A percentile compares a stretch with the other conserved stretches of the same genome.
Conservation (phyloP, 495 filamentous ascomycete species). For the Tuber umbilicatum region DNA sequence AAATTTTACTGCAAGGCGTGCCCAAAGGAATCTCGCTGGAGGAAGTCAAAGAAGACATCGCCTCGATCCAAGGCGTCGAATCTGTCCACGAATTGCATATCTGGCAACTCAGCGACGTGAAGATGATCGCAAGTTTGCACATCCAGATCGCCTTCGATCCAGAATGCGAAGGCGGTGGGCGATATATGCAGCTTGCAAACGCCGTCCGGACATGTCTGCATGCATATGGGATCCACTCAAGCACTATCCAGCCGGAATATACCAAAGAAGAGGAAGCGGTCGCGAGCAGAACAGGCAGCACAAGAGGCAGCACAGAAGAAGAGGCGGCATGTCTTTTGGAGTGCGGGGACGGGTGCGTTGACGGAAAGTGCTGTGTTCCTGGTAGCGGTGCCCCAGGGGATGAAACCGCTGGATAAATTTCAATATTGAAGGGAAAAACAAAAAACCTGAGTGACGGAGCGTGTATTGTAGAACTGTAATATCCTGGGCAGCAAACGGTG, state of each 20-base stretch:
- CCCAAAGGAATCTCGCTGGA: slow-evolving; percentile 78
- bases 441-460: background rate
- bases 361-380: slow-evolving; percentile 62
- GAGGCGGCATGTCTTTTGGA: slow-evolving; percentile 69
- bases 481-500: background rate
- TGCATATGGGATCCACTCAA: slow-evolving; percentile 93
- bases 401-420: background rate
- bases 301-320: slow-evolving; percentile 47
- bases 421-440: background rate
- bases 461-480: background rate
- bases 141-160: slow-evolving; percentile 71
- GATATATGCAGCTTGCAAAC: slow-evolving; percentile 82
- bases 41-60: slow-evolving; percentile 87
- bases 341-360: slow-evolving; percentile 74
- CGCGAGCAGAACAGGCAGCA: slow-evolving; percentile 25
- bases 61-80: slow-evolving; percentile 70
- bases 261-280: slow-evolving; percentile 48
- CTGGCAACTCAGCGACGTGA: slow-evolving; percentile 92
- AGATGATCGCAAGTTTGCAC: slow-evolving; percentile 84
- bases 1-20: slow-evolving; percentile 88
- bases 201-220: slow-evolving; percentile 79
- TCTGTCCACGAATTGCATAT: slow-evolving; percentile 94
- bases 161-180: slow-evolving; percentile 60
- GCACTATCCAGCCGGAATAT: slow-evolving; percentile 96
- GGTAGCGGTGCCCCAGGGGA: slow-evolving; percentile 2